These are phyloP conservation scores for Dinochytrium kinnereticum DNA, from an alignment of 371 early-diverging fungal species.

Conservation along the genomic window DNA sequence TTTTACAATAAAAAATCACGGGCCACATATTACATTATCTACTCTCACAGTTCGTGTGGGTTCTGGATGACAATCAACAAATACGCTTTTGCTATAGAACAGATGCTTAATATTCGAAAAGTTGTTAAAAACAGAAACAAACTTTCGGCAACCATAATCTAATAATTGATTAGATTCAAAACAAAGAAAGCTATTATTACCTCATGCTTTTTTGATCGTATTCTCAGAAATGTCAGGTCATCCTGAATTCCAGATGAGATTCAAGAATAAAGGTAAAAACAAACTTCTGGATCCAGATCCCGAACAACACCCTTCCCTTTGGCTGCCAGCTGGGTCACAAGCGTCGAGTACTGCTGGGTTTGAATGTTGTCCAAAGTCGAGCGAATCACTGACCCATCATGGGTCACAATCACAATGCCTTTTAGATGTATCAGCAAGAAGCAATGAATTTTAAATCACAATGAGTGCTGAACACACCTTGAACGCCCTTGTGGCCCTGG, in stretches of 20 bases:
- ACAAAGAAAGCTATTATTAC: slow-evolving; percentile 6
- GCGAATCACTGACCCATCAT: slow-evolving; percentile 55
- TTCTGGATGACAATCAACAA: slow-evolving; percentile 47
- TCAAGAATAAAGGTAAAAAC: neutral
- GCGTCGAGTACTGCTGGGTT: slow-evolving; percentile 56
- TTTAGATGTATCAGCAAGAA: neutral
- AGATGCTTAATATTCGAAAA: neutral
- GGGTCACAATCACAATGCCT: slow-evolving; percentile 57
- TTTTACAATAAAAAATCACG: neutral
- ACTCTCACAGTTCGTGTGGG: slow-evolving; percentile 41
- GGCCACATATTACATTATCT: neutral
- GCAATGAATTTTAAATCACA: slow-evolving; percentile 14
- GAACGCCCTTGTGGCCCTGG: slow-evolving; percentile 56
- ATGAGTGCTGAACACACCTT: slow-evolving; percentile 34
- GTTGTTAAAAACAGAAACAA: slow-evolving; percentile 3
- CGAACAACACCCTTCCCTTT: slow-evolving; percentile 65
- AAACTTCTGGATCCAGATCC: slow-evolving; percentile 66
- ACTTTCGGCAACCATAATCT: slow-evolving; percentile 52
- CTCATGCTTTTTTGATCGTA: slow-evolving; percentile 45
- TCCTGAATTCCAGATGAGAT: too few species aligned
- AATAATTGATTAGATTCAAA: slow-evolving; percentile 13
- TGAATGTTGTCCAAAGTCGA: slow-evolving; percentile 62
- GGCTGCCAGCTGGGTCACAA: slow-evolving; percentile 61
- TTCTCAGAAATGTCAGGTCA: slow-evolving; percentile 44
- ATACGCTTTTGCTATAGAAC: slow-evolving; percentile 39